Conservation (phyloP, 768 basidiomycete genomes). For the Gyrodon lividus region DNA sequence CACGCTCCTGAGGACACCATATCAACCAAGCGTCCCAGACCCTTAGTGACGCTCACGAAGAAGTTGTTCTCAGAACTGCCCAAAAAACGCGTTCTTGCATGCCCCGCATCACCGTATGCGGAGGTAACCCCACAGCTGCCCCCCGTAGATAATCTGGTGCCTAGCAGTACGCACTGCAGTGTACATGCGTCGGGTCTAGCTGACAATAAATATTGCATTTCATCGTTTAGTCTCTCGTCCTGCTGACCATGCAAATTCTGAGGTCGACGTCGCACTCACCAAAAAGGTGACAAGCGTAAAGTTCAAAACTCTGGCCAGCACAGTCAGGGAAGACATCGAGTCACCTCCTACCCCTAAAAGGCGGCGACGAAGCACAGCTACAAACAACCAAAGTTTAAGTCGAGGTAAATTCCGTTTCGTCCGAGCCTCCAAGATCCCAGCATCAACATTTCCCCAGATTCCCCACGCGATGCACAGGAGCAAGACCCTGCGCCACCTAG, state of each 20-base stretch:
- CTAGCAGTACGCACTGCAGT: not conserved
- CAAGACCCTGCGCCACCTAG: constrained; percentile 5
- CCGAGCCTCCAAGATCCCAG: not conserved
- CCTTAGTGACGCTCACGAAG: constrained; percentile 33
- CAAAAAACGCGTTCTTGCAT: constrained; percentile 29
- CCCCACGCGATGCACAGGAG: not conserved
- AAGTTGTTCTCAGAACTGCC: constrained; percentile 65
- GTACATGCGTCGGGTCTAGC: not conserved
- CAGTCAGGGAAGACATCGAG: not conserved
- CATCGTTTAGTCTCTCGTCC: not conserved
- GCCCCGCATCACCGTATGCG: not conserved
- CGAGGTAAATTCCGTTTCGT: not conserved
- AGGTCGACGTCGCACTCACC: not conserved
- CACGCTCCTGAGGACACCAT: not conserved
- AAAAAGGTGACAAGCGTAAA: not conserved
- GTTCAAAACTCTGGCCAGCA: not conserved
- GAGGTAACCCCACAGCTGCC: not conserved
- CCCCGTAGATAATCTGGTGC: not conserved
- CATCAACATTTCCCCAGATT: not conserved
- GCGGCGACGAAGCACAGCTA: not conserved
- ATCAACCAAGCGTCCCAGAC: not conserved
- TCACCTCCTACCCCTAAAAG: not conserved
- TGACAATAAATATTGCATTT: not conserved
- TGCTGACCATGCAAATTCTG: not conserved
- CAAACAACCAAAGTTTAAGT: not conserved